Evolutionary conservation across 805 yeast genomes (phyloP).

Genomic region (Saturnispora besseyi): DNA sequence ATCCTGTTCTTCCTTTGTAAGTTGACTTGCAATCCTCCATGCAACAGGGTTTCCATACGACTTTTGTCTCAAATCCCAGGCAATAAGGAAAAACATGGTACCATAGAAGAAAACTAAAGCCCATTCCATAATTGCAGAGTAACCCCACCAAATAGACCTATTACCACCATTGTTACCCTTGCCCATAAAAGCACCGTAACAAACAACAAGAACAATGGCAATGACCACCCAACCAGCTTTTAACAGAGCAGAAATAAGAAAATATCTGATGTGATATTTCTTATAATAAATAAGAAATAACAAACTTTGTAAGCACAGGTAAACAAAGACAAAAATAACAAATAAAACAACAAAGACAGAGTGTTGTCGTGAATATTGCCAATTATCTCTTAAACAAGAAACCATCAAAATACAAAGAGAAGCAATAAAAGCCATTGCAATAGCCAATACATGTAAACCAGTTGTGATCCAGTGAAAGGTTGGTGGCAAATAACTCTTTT

Average conservation of each 20-base stretch:
- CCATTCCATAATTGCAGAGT: constrained; percentile 77
- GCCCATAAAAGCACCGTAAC: constrained; percentile 41
- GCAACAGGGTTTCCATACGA: constrained; percentile 13
- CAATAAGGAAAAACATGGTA: constrained; percentile 48
- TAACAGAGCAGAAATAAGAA: constrained; percentile 37
- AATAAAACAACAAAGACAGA: constrained; percentile 64
- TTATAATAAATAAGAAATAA: constrained; percentile 15
- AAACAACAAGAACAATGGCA: constrained; percentile 60
- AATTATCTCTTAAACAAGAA: constrained; percentile 57
- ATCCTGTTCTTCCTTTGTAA: background rate
- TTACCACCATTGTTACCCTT: constrained; percentile 16
- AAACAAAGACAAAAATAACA: constrained; percentile 55
- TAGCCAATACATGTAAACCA: constrained; percentile 19
- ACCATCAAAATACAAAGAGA: constrained; percentile 69
- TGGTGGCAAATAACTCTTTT: constrained; percentile 41
- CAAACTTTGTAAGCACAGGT: constrained; percentile 23
- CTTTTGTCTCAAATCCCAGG: constrained; percentile 46
- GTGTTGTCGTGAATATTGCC: constrained; percentile 47
- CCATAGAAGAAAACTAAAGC: constrained; percentile 79
- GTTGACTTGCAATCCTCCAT: constrained; percentile 5
- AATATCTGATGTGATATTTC: constrained; percentile 20
- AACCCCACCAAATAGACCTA: constrained; percentile 32
- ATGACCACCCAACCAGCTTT: constrained; percentile 58
- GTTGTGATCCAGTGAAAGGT: constrained; percentile 24
- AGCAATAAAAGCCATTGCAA: constrained; percentile 26